A percentile compares a stretch with the other conserved stretches of the same genome.
Conservation (phyloP, 495 filamentous ascomycete genomes). For the Glarea lozoyensis region DNA sequence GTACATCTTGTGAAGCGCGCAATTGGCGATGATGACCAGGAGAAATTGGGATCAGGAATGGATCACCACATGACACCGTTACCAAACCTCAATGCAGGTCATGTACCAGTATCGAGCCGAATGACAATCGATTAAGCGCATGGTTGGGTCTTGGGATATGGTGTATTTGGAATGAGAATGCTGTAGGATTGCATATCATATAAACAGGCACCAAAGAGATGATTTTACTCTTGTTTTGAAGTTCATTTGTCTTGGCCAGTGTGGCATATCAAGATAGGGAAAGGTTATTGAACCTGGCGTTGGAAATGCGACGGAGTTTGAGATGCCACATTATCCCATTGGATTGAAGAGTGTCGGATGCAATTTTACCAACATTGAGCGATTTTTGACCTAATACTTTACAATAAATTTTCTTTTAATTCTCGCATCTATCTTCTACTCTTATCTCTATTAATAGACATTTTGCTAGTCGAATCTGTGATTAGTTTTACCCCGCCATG, state of each 20-base stretch:
- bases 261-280: constrained; percentile 14
- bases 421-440: not conserved
- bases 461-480: too few species aligned
- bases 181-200: constrained; percentile 14
- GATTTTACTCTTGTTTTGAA: constrained; percentile 8
- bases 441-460: not conserved
- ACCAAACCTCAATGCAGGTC: constrained; percentile 38
- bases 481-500: too few species aligned
- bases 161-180: constrained; percentile 5
- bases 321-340: constrained; percentile 2
- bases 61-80: constrained; percentile 50
- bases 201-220: constrained; percentile 14
- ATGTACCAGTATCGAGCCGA: constrained; percentile 49
- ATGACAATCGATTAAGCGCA: constrained; percentile 79
- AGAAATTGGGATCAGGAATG: constrained; percentile 62
- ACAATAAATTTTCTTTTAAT: not conserved
- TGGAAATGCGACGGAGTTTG: constrained; percentile 15
- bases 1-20: constrained; percentile 67
- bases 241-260: constrained; percentile 18
- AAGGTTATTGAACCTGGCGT: constrained; percentile 20
- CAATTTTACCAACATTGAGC: constrained; percentile 2
- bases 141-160: constrained; percentile 2
- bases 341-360: constrained; percentile 7
- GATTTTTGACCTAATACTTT: not conserved
- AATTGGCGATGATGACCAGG: constrained; percentile 44